A percentile compares a stretch with the other conserved stretches of the same genome.
Conservation (phyloP, 2,329 filamentous ascomycete species). For the Monosporascus cannonballus region DNA sequence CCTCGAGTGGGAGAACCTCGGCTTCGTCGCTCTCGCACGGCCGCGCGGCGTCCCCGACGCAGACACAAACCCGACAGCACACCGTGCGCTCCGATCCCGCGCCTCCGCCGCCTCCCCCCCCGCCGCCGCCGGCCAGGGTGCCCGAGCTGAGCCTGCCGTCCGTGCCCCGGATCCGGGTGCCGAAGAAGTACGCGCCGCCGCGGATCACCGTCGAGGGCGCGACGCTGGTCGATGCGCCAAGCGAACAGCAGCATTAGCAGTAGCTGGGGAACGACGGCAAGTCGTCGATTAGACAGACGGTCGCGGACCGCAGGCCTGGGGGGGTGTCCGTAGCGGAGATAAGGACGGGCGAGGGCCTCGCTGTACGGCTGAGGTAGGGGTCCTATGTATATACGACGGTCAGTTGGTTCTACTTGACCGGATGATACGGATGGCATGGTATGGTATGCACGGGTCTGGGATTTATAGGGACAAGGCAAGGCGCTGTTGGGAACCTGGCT, state of each 20-base stretch:
- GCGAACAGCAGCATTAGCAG: constrained; percentile 5
- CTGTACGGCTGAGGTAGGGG: too few relatives aligned
- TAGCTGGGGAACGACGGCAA: too few relatives aligned
- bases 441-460: not conserved
- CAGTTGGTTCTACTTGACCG: not conserved
- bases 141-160: constrained; percentile 33
- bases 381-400: too few relatives aligned
- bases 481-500: not conserved
- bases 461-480: not conserved
- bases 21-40: not conserved
- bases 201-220: constrained; percentile 25
- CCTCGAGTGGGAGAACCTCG: too few relatives aligned
- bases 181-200: constrained; percentile 37
- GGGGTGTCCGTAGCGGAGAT: not conserved
- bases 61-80: not conserved
- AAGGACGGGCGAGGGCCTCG: too few relatives aligned
- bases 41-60: not conserved
- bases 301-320: constrained; percentile 1
- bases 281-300: constrained; percentile 1
- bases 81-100: not conserved
- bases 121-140: constrained; percentile 19
- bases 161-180: constrained; percentile 30
- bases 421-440: not conserved
- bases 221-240: constrained; percentile 16
- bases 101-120: constrained; percentile 14